Base-by-base conservation (phyloP, 1,284 basidiomycete species). In the Psilocybe mexicana region DNA sequence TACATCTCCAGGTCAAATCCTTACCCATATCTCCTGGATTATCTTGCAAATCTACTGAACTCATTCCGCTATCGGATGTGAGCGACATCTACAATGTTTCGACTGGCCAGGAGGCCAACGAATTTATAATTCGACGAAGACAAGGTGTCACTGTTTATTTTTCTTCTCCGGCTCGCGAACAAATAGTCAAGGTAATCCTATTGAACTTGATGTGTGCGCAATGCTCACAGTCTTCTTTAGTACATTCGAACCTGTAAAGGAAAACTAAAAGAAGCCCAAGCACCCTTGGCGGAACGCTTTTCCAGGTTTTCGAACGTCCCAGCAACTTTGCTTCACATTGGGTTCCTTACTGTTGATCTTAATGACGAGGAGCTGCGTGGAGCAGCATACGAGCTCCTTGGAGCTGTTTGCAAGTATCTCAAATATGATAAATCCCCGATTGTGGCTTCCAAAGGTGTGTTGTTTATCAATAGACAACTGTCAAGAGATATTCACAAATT, bases 21-120 rank as follows among this genome's bases (percentile, higher is more conserved):
- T 78, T 83, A 63, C 74, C 81, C 0, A 83, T 91, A 48, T 87
- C 85, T 5, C 83, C 85, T 3, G 74, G 76, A 0, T 72, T 90
- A 45, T 78, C 83, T 3, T 90, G 87, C 71, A 86, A 86, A 73
- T 84, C 90, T 0, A 90, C 86, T 0, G 93, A 94, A 65, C 85
- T 92, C 58, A 87, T 95, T 54, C 83, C 86, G 1, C 77, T 93
- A 55, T 75, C 81, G 2, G 93, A 94, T 59, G 83, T 96, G 63
- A 92, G 90, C 72, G 93, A 96, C 67, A 84, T 93, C 1, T 91
- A 93, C 69, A 90, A 89, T 54, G 86, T 92, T 14, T 84, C 86
- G 2, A 88, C 85, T 2, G 87, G 88, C 6, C 79, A 85, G 12
- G 88, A 93, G 55, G 76, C 81, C n/a, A 79, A 90, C 58, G 91